Conservation (phyloP, 2,329 filamentous ascomycete genomes). For the Daldinia eschscholtzii region DNA sequence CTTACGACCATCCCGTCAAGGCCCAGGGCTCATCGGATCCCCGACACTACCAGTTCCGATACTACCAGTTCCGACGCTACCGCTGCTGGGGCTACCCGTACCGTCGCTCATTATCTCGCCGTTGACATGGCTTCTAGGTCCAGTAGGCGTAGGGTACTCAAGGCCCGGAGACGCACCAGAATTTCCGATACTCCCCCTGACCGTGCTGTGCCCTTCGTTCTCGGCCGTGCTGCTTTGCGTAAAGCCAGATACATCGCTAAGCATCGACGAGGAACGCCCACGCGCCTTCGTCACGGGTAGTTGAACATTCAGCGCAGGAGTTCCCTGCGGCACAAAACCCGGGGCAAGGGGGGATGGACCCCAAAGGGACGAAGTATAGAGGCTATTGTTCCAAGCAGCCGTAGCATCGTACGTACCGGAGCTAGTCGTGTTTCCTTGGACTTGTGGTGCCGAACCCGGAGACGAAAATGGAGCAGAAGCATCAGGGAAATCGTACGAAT, state of each 20-base stretch:
- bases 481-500: constrained; percentile 51
- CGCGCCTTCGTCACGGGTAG: constrained; percentile 57
- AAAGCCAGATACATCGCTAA: constrained; percentile 75
- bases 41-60: constrained; percentile 61
- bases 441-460: constrained; percentile 39
- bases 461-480: constrained; percentile 43
- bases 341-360: constrained; percentile 55
- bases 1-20: constrained; percentile 30
- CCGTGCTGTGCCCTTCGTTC: constrained; percentile 52
- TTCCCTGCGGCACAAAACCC: constrained; percentile 54
- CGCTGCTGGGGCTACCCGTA: constrained; percentile 56
- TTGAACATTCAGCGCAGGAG: constrained; percentile 51
- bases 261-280: constrained; percentile 75
- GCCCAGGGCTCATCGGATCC: constrained; percentile 65
- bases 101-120: constrained; percentile 54
- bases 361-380: constrained; percentile 53
- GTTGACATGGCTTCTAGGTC: constrained; percentile 47
- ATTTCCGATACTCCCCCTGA: constrained; percentile 42
- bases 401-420: constrained; percentile 48
- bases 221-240: constrained; percentile 72
- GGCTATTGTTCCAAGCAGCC: constrained; percentile 52
- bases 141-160: constrained; percentile 48
- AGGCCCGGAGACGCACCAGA: constrained; percentile 48
- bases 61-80: constrained; percentile 63
- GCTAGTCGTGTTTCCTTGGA: constrained; percentile 37